Base-by-base conservation (phyloP, 257 asterid species). In the Handroanthus guayacan region DNA sequence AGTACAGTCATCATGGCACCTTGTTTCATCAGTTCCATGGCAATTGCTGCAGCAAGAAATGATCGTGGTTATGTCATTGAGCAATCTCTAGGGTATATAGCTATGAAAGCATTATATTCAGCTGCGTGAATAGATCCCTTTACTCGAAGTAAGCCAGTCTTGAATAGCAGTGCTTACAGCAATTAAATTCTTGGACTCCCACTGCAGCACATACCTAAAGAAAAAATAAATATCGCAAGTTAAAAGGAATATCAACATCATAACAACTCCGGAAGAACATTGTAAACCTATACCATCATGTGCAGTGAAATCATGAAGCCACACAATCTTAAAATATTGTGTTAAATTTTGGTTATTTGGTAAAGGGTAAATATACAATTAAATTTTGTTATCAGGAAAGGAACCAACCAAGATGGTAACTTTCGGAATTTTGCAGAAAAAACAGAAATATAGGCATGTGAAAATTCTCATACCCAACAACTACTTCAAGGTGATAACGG, bases 1-100 rank as follows among this genome's bases (percentile, higher is more conserved):
- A 95, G 87, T 62, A 95, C 96, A 58, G 99, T 95, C 94, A 92
- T 76, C 99, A 92, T 95, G 75, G 98, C 99, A 57, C 99, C 99
- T 72, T 79, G 97, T 75, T 79, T 92, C 98, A 95, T 92, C 87
- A 95, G 78, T 81, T 89, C 90, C 85, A 86, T 9, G 56, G 97
- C 96, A 75, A 95, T 62, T 57, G 84, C 98, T 95, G 87, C 85
- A 83, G 43, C 58, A 78, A 80, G 57, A 72, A 76, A 62, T 66
- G 79, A 66, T 34, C 69, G 71, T 56, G 18, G 75, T 61, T 64
- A 73, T 72, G 78, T 81, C 72, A 75, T 63, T 37, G 17, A 69
- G 70, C 48, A 72, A 41, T 73, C 60, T 73, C 54, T 61, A 34
- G 18, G 78, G 63, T 36, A 51, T 20, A 9, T 25, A 58, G 60